Evolutionary conservation across 1,284 basidiomycete species (phyloP), one percentile per base, ranked within the genome.

Genomic region (Moesziomyces sp.): DNA sequence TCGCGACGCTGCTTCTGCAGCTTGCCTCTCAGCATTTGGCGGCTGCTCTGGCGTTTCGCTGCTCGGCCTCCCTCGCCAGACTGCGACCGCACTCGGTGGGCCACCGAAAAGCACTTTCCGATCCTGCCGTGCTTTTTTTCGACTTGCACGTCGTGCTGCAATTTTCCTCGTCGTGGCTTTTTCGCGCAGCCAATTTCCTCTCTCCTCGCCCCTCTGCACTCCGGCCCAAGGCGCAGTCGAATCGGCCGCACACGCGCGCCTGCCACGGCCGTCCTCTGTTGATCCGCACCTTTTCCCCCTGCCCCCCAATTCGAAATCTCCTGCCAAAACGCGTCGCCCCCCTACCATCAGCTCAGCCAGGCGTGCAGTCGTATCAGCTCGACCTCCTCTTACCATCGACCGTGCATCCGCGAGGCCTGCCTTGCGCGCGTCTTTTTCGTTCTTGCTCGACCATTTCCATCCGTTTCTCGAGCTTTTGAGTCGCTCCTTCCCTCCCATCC

Each of bases 281-380:
- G 13, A 47, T 54, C 40, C 28, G 18, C 57, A 50, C 51, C 42
- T 19, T 23, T 51, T 33, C 52, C 55, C 53, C 23, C 38, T 44
- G 44, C 43, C 55, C 70, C 65, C 65, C 48, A 58, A 56, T 60
- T 72, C 47, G 52, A 60, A 68, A 40, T 68, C 64, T 67, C 64
- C 63, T 72, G 63, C 69, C 63, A 72, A 72, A 72, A 62, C 63
- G 69, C 58, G 63, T 48, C 54, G 54, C 23, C 45, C 57, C 45
- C 24, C 70, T 73, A 30, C 64, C 70, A 73, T 64, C 70, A 73
- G 54, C 55, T 58, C 47, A 11, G 46, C 24, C 23, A 44, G 33
- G 66, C 30, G 58, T 57, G 51, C 46, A 43, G 28, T 60, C 58
- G 58, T 64, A 65, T 64, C 58, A 49, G 58, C 49, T 70, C 50